A percentile compares a stretch with the other conserved stretches of the same genome.
These are phyloP conservation scores for Saturnispora halmiae DNA, from an alignment of 805 yeast genomes.

Conservation along the genomic window DNA sequence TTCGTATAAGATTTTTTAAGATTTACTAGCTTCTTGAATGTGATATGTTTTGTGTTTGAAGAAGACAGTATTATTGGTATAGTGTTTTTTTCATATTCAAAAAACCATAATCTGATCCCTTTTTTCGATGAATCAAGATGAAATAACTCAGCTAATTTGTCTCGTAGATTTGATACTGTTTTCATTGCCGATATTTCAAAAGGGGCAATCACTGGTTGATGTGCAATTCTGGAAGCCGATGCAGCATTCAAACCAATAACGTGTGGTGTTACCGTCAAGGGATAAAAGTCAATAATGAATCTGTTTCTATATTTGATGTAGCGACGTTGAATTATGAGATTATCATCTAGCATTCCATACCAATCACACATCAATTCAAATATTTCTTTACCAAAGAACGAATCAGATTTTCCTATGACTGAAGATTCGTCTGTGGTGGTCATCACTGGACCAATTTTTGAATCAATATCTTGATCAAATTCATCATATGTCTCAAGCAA, in stretches of 20 bases:
- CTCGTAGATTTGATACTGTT: constrained; percentile 23
- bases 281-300: constrained; percentile 20
- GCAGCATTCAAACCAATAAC: constrained; percentile 17
- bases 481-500: constrained; percentile 27
- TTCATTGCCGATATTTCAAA: constrained; percentile 30
- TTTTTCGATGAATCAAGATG: constrained; percentile 13
- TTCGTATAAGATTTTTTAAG: constrained; percentile 15
- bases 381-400: constrained; percentile 34
- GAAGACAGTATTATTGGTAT: constrained; percentile 19
- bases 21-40: constrained; percentile 16
- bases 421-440: constrained; percentile 36
- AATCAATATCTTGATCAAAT: constrained; percentile 23
- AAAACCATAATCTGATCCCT: constrained; percentile 21
- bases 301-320: constrained; percentile 25
- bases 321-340: constrained; percentile 31
- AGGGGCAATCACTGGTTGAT: neutral
- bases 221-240: constrained; percentile 1
- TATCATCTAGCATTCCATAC: constrained; percentile 42
- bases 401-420: constrained; percentile 22
- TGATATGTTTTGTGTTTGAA: constrained; percentile 14
- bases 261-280: constrained; percentile 24
- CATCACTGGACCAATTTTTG: constrained; percentile 39
- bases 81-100: constrained; percentile 13
- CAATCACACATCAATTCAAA: constrained; percentile 39
- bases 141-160: constrained; percentile 18